These are phyloP conservation scores for Schizothecium vesticola DNA, from an alignment of 495 filamentous ascomycete genomes.

Conservation along the genomic window DNA sequence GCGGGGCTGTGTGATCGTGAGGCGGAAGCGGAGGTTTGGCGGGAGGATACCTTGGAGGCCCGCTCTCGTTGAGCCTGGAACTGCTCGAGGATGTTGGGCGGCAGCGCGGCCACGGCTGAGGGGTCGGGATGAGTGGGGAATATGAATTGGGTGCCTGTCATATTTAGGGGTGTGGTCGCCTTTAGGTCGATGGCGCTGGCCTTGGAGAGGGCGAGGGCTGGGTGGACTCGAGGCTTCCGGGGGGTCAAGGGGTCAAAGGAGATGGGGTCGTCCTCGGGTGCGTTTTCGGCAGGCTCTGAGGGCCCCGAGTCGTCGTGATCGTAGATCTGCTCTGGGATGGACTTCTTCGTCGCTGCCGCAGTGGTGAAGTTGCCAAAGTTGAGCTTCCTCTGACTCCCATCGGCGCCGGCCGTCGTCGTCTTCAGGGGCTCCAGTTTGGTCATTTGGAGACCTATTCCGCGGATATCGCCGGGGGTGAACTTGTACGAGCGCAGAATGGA, in stretches of 20 bases:
- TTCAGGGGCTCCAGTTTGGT: conserved; percentile 83
- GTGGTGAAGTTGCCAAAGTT: conserved; percentile 16
- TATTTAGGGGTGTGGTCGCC: conserved; percentile 64
- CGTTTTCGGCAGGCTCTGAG: not conserved
- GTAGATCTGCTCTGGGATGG: conserved; percentile 26
- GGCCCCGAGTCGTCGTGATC: conserved; percentile 19
- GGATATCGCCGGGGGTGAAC: conserved; percentile 82
- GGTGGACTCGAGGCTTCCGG: conserved; percentile 53
- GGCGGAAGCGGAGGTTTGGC: conserved; percentile 21
- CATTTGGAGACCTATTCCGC: conserved; percentile 87
- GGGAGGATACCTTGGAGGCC: conserved; percentile 15
- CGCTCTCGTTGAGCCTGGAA: conserved; percentile 46
- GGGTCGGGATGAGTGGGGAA: conserved; percentile 76
- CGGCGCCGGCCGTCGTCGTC: conserved; percentile 29
- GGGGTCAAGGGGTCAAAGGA: conserved; percentile 55
- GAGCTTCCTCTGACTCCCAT: conserved; percentile 40
- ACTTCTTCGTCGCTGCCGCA: conserved; percentile 23
- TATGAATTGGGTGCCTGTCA: conserved; percentile 80
- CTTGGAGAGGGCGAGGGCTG: conserved; percentile 49
- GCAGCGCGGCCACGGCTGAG: conserved; percentile 67
- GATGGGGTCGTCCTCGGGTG: conserved; percentile 42
- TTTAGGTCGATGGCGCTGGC: conserved; percentile 53
- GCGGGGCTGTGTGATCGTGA: conserved; percentile 41
- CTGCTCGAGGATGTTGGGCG: conserved; percentile 69
- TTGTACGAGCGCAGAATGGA: conserved; percentile 75